These are phyloP conservation scores for Cytospora chrysosperma DNA, from an alignment of 2,329 filamentous ascomycete genomes.

Conservation along the genomic window DNA sequence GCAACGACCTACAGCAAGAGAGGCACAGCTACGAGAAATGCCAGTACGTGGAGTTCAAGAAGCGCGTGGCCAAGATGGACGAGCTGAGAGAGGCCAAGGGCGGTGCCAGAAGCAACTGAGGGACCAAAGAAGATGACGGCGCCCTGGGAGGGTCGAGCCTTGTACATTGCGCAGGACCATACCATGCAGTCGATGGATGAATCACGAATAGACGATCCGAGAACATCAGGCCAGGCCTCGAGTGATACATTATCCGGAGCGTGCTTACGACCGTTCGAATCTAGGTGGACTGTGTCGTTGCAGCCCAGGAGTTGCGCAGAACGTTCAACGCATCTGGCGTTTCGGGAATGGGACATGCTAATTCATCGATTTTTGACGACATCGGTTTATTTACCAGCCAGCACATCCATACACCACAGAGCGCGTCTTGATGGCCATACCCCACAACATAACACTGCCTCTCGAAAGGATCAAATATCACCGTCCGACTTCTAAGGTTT, in stretches of 20 bases:
- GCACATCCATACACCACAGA: conserved; percentile 51
- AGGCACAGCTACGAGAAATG: conserved; percentile 98
- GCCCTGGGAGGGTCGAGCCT: not conserved
- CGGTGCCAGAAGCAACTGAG: conserved; percentile 81
- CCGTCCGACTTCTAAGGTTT: conserved; percentile 57
- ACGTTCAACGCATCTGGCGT: too few species aligned
- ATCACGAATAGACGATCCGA: not conserved
- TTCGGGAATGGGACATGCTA: not conserved
- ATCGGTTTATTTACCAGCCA: not conserved
- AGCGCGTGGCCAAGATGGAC: conserved; percentile 97
- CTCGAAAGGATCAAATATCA: conserved; percentile 52
- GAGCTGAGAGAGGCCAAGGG: conserved; percentile 85
- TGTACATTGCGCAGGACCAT: not conserved
- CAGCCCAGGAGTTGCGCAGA: not conserved
- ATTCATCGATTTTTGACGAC: not conserved
- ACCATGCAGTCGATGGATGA: not conserved
- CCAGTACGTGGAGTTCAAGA: conserved; percentile 99
- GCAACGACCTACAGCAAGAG: conserved; percentile 65
- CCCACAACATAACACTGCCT: conserved; percentile 48
- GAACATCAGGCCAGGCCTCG: not conserved
- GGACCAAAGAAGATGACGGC: not conserved
- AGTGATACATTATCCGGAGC: not conserved
- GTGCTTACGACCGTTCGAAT: not conserved
- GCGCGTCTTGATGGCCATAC: conserved; percentile 59
- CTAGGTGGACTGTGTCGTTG: too few species aligned